A percentile compares a stretch with the other conserved stretches of the same genome.
Conservation (phyloP, 176 grass and related monocot species). For the Cenchrus americanus region DNA sequence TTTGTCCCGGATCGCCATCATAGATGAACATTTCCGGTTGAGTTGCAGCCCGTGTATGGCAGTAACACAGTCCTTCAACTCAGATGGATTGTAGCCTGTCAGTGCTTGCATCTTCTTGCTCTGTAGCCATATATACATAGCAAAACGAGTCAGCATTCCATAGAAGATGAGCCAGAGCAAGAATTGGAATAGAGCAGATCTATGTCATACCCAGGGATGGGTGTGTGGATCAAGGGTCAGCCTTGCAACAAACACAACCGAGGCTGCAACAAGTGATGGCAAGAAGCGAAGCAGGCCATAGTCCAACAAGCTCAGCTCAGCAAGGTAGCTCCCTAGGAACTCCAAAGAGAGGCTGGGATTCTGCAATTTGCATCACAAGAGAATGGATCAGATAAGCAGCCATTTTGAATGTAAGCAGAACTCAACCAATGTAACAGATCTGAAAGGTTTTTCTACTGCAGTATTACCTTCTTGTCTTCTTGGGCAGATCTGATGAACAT, state of each 20-base stretch:
- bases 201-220: slow-evolving; percentile 73
- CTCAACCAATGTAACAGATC: slow-evolving; percentile 7
- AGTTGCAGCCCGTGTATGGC: slow-evolving; percentile 77
- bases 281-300: slow-evolving; percentile 72
- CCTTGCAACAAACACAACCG: slow-evolving; percentile 70
- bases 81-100: slow-evolving; percentile 68
- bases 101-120: slow-evolving; percentile 63
- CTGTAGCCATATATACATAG: slow-evolving; percentile 44
- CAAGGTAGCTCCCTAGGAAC: slow-evolving; percentile 71
- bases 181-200: not conserved
- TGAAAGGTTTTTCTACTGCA: not conserved
- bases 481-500: slow-evolving; percentile 69
- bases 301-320: slow-evolving; percentile 84
- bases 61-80: slow-evolving; percentile 71
- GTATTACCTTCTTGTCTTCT: slow-evolving; percentile 69
- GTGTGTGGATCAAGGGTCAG: slow-evolving; percentile 71
- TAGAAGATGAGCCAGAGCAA: slow-evolving; percentile 3
- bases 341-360: slow-evolving; percentile 52
- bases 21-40: slow-evolving; percentile 54
- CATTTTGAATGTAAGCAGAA: not conserved
- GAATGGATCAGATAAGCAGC: slow-evolving; percentile 19
- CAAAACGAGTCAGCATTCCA: slow-evolving; percentile 24
- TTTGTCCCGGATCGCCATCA: slow-evolving; percentile 66
- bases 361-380: slow-evolving; percentile 46
- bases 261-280: slow-evolving; percentile 82